Percentiles rank a stretch among this genome's conserved stretches.
These are phyloP conservation scores for Pisolithus thermaeus DNA, from an alignment of 1,284 basidiomycete genomes.

Conservation along the genomic window DNA sequence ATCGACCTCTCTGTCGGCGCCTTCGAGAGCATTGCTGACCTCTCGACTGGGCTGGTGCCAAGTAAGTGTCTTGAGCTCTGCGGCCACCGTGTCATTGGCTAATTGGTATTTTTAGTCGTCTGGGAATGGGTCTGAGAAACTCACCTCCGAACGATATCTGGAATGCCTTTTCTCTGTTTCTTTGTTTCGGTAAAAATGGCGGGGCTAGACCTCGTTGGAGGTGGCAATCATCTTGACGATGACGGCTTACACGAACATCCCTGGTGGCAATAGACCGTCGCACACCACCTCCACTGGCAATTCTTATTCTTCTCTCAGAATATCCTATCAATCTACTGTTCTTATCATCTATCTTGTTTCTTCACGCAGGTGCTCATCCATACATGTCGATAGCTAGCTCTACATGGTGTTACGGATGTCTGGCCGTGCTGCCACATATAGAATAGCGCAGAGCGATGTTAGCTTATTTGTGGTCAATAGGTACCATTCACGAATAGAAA, in stretches of 20 bases:
- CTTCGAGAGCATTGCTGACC: slow-evolving; percentile 58
- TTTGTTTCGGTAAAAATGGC: slow-evolving; percentile 11
- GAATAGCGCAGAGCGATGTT: slow-evolving; percentile 9
- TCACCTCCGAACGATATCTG: background rate
- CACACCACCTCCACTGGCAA: slow-evolving; percentile 13
- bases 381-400: slow-evolving; percentile 19
- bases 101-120: slow-evolving; percentile 31
- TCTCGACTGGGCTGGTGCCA: slow-evolving; percentile 52
- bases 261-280: slow-evolving; percentile 34
- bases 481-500: slow-evolving; percentile 1
- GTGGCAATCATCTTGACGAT: slow-evolving; percentile 3
- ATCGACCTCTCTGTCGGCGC: slow-evolving; percentile 80
- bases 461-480: slow-evolving; percentile 4
- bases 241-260: slow-evolving; percentile 22
- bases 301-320: background rate
- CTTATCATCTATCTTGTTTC: slow-evolving; percentile 7
- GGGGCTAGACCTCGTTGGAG: slow-evolving; percentile 21
- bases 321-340: slow-evolving; percentile 7
- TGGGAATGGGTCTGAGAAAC: slow-evolving; percentile 41
- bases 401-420: slow-evolving; percentile 13
- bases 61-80: slow-evolving; percentile 38
- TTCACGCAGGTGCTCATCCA: slow-evolving; percentile 5
- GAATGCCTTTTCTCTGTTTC: slow-evolving; percentile 10
- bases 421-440: slow-evolving; percentile 14
- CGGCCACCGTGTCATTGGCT: background rate